These are phyloP conservation scores for Phytophthora capsici DNA, from an alignment of 352 stramenopile species.

Conservation along the genomic window DNA sequence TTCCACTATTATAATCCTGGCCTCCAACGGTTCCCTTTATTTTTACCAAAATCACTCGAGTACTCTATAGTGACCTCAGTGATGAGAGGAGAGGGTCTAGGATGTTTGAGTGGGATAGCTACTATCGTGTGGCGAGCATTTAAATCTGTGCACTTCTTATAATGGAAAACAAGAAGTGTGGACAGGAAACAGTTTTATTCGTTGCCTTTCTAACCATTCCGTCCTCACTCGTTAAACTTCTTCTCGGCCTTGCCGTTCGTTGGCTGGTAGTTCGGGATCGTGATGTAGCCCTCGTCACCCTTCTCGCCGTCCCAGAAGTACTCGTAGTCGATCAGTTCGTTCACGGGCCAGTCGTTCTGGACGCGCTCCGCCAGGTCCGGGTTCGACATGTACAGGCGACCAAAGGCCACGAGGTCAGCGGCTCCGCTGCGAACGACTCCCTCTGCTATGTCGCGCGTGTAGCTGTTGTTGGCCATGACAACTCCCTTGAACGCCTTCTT, in stretches of 20 bases:
- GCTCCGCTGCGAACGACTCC: slow-evolving; percentile 13
- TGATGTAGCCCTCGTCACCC: slow-evolving; percentile 20
- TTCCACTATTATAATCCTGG: too few relatives aligned
- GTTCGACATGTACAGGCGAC: slow-evolving; percentile 19
- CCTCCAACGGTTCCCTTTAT: too few relatives aligned
- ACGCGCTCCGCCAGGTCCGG: slow-evolving; percentile 17
- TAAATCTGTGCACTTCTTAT: too few relatives aligned
- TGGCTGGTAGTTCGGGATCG: slow-evolving; percentile 15
- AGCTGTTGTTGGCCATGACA: slow-evolving; percentile 23
- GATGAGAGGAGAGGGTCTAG: too few relatives aligned
- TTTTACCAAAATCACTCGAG: too few relatives aligned
- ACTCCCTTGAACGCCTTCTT: slow-evolving; percentile 19
- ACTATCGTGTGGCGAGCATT: too few relatives aligned
- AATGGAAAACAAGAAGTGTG: too few relatives aligned
- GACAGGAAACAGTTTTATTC: too few relatives aligned
- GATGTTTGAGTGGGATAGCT: too few relatives aligned
- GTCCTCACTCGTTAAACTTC: not conserved
- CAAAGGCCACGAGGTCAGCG: slow-evolving; percentile 1
- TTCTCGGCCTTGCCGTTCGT: slow-evolving; percentile 1
- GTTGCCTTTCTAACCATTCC: too few relatives aligned
- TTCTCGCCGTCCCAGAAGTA: slow-evolving; percentile 11
- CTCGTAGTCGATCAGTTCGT: slow-evolving; percentile 14
- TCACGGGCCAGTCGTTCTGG: slow-evolving; percentile 24
- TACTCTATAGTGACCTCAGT: too few relatives aligned
- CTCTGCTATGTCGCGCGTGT: slow-evolving; percentile 14